Conservation (phyloP, 148 eudicot species). For the Polygonum aviculare region DNA sequence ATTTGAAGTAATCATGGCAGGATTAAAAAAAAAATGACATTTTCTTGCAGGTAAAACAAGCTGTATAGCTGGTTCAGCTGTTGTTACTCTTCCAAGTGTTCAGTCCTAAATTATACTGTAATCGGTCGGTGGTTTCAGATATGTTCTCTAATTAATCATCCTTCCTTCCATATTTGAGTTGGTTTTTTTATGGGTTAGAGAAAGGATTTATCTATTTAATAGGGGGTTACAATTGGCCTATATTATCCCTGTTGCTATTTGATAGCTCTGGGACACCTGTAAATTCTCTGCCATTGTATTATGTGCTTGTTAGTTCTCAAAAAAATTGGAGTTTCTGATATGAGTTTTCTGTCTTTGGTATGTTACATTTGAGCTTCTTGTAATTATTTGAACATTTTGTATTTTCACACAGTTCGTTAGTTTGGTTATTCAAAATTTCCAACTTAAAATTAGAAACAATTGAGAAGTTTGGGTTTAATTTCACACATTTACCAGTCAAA, state of each 20-base stretch:
- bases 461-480: not conserved
- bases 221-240: not conserved
- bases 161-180: constrained; percentile 4
- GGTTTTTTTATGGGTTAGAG: not conserved
- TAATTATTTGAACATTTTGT: not conserved
- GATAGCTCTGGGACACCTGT: constrained; percentile 2
- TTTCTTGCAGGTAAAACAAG: not conserved
- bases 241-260: not conserved
- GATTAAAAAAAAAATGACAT: not conserved
- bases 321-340: not conserved
- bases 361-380: not conserved
- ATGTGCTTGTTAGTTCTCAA: constrained; percentile 6
- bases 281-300: not conserved
- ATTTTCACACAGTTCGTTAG: not conserved
- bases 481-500: not conserved
- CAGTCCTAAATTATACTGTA: constrained; percentile 1
- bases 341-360: not conserved
- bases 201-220: constrained; percentile 5
- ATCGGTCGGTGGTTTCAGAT: not conserved
- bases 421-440: not conserved
- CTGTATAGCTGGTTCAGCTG: constrained; percentile 5
- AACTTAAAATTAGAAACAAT: not conserved
- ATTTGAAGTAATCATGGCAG: not conserved
- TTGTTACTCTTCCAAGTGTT: not conserved
- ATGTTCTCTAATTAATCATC: not conserved